Conservation (phyloP, 352 stramenopile genomes). For the Phytophthora kernoviae region DNA sequence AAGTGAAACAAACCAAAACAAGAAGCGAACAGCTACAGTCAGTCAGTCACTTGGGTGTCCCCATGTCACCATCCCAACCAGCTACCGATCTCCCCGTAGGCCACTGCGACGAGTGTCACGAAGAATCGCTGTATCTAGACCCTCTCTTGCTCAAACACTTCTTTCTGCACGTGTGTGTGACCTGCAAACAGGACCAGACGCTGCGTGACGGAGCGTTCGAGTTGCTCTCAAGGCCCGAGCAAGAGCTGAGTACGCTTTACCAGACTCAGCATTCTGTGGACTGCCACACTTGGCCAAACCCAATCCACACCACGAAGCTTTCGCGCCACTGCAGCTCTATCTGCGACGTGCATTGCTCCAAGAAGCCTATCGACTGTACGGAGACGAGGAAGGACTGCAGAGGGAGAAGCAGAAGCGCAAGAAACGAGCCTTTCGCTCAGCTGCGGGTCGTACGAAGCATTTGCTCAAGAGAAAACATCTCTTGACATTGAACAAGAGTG, state of each 20-base stretch:
- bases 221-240: conserved; percentile 62
- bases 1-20: too few relatives aligned
- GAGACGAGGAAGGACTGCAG: conserved; percentile 44
- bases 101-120: conserved; percentile 53
- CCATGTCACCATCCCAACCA: not conserved
- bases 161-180: conserved; percentile 57
- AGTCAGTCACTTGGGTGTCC: not conserved
- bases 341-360: conserved; percentile 54
- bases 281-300: conserved; percentile 56
- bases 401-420: conserved; percentile 51
- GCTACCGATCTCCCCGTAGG: conserved; percentile 35
- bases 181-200: conserved; percentile 65
- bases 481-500: conserved; percentile 16
- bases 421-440: conserved; percentile 50
- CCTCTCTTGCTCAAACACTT: conserved; percentile 56
- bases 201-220: conserved; percentile 59
- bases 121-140: conserved; percentile 57
- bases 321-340: conserved; percentile 71
- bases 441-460: conserved; percentile 60
- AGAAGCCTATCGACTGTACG: conserved; percentile 60
- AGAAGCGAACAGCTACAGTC: too few relatives aligned
- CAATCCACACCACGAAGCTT: conserved; percentile 70
- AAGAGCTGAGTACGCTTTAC: conserved; percentile 61
- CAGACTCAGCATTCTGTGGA: conserved; percentile 61
- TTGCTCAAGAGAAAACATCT: conserved; percentile 54